Percentiles rank a stretch among this genome's conserved stretches.
Evolutionary conservation across 768 basidiomycete species (phyloP).

Genomic region (Termitomyces sp.): DNA sequence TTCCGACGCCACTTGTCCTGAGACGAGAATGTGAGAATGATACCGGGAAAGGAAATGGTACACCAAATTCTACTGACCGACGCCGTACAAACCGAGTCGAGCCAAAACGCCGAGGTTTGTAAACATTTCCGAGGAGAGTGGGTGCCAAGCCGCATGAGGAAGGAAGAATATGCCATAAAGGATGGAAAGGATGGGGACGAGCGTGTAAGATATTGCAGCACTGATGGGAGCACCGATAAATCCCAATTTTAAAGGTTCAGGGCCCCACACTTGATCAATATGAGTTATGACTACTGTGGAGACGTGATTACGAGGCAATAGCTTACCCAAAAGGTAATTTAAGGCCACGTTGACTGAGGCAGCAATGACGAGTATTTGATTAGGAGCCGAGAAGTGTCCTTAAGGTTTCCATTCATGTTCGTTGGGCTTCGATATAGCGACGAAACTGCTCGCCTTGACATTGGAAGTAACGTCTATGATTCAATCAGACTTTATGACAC

Average conservation of each 20-base stretch:
- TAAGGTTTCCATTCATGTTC: neutral
- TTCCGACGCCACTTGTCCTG: constrained; percentile 75
- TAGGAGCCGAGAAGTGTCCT: constrained; percentile 80
- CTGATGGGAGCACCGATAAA: constrained; percentile 91
- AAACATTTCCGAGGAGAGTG: constrained; percentile 58
- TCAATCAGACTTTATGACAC: neutral
- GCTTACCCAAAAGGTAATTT: constrained; percentile 75
- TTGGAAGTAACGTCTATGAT: constrained; percentile 60
- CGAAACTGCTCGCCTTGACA: constrained; percentile 51
- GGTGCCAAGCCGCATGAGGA: constrained; percentile 76
- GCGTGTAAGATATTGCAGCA: constrained; percentile 81
- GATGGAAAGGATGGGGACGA: constrained; percentile 60
- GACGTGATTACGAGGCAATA: neutral
- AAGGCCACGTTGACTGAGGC: constrained; percentile 80
- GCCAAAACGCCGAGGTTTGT: constrained; percentile 61
- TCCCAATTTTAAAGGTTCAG: constrained; percentile 39
- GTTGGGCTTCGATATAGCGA: too few relatives aligned
- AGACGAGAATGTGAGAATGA: neutral
- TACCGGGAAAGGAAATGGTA: neutral
- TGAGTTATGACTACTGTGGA: neutral
- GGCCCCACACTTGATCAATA: constrained; percentile 63
- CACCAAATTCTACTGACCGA: constrained; percentile 34
- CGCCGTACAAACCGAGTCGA: constrained; percentile 74
- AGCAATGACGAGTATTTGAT: constrained; percentile 71
- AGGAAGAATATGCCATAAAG: constrained; percentile 55